A percentile compares a stretch with the other conserved stretches of the same genome.
phyloP scores from a whole-genome alignment of 257 asterid species.

The Solanum sitiens region DNA sequence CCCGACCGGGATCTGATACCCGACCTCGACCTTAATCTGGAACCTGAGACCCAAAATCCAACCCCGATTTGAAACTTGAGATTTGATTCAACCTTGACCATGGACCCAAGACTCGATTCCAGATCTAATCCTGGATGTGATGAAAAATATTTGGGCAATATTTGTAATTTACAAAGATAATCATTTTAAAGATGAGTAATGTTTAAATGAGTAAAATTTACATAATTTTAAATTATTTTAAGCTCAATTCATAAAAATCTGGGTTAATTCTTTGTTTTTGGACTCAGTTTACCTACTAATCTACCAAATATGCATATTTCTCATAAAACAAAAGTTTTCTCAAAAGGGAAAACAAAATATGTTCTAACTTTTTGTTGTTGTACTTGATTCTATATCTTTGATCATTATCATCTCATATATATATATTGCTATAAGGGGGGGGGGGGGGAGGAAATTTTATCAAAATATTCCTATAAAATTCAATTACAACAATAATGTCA shows the following conservation, averaged over 20 bases:
- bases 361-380: not conserved
- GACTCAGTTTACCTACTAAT: not conserved
- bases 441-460: too few species aligned
- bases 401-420: too few species aligned
- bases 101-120: not conserved
- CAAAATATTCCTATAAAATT: too few species aligned
- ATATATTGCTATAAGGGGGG: too few species aligned
- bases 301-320: not conserved
- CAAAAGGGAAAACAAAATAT: not conserved
- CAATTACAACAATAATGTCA: too few species aligned
- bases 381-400: not conserved
- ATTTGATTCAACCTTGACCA: not conserved
- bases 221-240: too few species aligned
- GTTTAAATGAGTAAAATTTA: too few species aligned
- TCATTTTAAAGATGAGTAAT: not conserved
- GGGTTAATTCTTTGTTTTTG: not conserved
- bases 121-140: not conserved
- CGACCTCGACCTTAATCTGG: too few species aligned
- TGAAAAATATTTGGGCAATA: not conserved
- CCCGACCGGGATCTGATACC: not conserved
- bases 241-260: too few species aligned
- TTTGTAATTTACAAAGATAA: not conserved
- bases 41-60: not conserved
- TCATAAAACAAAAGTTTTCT: not conserved
- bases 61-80: not conserved